A percentile compares a stretch with the other conserved stretches of the same genome.
phyloP scores from a whole-genome alignment of 2,329 filamentous ascomycete species.

The Parastagonospora avenae region DNA sequence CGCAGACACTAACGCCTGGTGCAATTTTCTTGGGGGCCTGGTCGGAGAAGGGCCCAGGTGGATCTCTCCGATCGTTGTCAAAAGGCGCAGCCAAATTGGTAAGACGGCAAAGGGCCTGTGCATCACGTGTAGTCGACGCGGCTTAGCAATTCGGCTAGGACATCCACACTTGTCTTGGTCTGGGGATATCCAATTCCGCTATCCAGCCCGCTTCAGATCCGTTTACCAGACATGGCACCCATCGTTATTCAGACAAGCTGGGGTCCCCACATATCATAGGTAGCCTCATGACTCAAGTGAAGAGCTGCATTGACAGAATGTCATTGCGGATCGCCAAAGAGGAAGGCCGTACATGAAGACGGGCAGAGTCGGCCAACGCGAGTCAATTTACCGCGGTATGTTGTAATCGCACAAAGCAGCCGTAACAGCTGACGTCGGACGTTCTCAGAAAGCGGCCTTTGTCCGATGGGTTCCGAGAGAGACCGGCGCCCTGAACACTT shows the following conservation, averaged over 20 bases:
- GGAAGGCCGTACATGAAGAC: background rate
- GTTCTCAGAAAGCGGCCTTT: conserved; percentile 23
- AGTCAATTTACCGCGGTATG: conserved; percentile 24
- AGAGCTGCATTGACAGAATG: background rate
- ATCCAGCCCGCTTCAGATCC: conserved; percentile 15
- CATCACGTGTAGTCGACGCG: conserved; percentile 26
- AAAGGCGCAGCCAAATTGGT: conserved; percentile 20
- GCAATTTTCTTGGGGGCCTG: conserved; percentile 16
- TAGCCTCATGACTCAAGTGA: conserved; percentile 12
- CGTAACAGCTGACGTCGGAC: conserved; percentile 33
- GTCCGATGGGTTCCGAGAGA: conserved; percentile 42
- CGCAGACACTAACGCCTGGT: conserved; percentile 15
- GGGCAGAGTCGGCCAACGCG: conserved; percentile 12
- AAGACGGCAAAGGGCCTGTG: conserved; percentile 10
- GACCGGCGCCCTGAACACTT: conserved; percentile 25
- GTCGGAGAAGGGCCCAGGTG: conserved; percentile 17
- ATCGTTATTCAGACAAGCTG: conserved; percentile 11
- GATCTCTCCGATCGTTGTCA: conserved; percentile 26
- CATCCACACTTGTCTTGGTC: conserved; percentile 28
- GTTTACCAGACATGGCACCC: conserved; percentile 1
- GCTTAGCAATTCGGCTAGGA: conserved; percentile 25
- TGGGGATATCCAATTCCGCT: conserved; percentile 36
- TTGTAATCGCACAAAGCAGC: conserved; percentile 14
- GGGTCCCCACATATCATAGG: conserved; percentile 12
- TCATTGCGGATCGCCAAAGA: too few relatives aligned